A percentile compares a stretch with the other conserved stretches of the same genome.
Evolutionary conservation across 345 rosid species (phyloP).

Genomic region (Ceriops decandra): DNA sequence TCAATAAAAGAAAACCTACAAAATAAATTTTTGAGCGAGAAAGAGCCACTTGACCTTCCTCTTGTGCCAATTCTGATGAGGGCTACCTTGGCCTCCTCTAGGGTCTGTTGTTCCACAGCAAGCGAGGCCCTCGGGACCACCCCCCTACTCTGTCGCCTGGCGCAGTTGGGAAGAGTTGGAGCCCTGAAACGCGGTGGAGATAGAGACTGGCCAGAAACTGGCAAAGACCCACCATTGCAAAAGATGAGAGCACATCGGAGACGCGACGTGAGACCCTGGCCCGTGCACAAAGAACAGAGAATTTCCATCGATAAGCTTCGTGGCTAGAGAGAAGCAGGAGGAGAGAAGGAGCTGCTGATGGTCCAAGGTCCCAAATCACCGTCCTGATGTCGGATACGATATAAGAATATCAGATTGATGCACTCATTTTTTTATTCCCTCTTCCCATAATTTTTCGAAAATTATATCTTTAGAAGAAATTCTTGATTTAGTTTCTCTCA

Average conservation of each 20-base stretch:
- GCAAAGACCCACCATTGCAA: slow-evolving; percentile 45
- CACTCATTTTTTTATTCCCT: too few relatives aligned
- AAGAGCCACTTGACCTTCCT: slow-evolving; percentile 59
- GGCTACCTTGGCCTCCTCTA: slow-evolving; percentile 52
- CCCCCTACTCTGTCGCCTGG: slow-evolving; percentile 21
- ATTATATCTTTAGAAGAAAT: too few relatives aligned
- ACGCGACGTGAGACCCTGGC: slow-evolving; percentile 22
- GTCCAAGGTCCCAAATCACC: too few relatives aligned
- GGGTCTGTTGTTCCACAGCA: slow-evolving; percentile 47
- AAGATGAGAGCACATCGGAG: slow-evolving; percentile 8
- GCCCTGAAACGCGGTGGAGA: slow-evolving; percentile 22
- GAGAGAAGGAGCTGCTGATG: too few relatives aligned
- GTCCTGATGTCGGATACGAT: too few relatives aligned
- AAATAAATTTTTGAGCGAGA: not conserved
- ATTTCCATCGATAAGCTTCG: slow-evolving; percentile 31
- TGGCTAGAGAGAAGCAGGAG: too few relatives aligned
- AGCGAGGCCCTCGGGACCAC: slow-evolving; percentile 52
- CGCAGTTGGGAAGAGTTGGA: slow-evolving; percentile 29
- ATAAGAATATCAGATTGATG: too few relatives aligned
- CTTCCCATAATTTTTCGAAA: too few relatives aligned
- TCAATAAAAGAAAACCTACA: not conserved
- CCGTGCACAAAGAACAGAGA: slow-evolving; percentile 27
- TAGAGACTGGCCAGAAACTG: slow-evolving; percentile 47
- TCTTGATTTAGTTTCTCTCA: too few relatives aligned
- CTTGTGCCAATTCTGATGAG: slow-evolving; percentile 83